Evolutionary conservation across 139 green algal genomes (phyloP).

Genomic region (Ettlia oleoabundans): DNA sequence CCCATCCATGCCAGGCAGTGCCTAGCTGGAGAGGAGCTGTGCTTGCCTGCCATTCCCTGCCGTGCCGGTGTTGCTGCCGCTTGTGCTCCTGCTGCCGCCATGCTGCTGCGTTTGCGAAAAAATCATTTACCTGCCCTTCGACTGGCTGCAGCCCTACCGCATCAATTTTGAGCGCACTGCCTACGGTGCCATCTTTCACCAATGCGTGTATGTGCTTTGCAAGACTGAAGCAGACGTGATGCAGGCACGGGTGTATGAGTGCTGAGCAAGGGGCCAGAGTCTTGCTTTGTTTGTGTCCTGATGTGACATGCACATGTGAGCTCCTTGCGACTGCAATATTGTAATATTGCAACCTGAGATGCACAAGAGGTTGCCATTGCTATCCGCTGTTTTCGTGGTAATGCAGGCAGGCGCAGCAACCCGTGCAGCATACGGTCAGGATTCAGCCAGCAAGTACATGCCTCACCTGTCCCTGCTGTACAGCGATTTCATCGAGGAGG

Average conservation of each 20-base stretch:
- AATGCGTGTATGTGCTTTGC: conserved; percentile 56
- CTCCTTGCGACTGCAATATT: no score
- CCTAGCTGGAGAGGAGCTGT: not conserved
- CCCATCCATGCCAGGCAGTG: no score
- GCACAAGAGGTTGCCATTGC: no score
- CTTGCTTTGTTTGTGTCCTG: no score
- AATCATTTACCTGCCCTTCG: no score
- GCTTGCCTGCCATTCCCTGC: not conserved
- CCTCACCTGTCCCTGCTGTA: conserved; percentile 60
- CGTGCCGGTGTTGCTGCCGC: no score
- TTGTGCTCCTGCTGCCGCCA: no score
- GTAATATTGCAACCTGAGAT: no score
- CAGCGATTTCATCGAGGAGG: conserved; percentile 31
- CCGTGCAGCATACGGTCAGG: conserved; percentile 7
- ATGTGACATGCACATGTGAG: no score
- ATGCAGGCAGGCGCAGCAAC: not conserved
- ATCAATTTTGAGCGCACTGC: conserved; percentile 35
- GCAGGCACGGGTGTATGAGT: conserved; percentile 18
- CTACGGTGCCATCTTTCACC: conserved; percentile 41
- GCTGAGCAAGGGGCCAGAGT: no score
- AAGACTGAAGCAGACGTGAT: not conserved
- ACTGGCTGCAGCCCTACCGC: conserved; percentile 27
- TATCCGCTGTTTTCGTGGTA: no score
- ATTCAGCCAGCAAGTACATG: conserved; percentile 46
- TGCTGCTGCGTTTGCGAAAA: no score